phyloP scores from a whole-genome alignment of 1,139 yeast genomes.

The Nematodospora anomalae region DNA sequence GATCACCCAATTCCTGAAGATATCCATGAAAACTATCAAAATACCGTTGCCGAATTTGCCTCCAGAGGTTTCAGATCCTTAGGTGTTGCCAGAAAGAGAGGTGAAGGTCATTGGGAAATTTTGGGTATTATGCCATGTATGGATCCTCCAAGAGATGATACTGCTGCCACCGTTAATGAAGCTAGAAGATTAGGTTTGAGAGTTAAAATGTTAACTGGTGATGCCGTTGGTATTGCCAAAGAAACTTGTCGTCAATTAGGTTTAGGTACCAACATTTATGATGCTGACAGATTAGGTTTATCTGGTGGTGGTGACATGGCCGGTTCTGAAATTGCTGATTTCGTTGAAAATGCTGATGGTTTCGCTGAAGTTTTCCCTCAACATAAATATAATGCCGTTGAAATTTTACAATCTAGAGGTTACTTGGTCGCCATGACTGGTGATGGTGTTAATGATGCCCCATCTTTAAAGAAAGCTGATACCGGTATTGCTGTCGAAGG shows the following conservation, averaged over 20 bases:
- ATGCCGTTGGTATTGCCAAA: slow-evolving; percentile 98
- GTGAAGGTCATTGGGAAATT: slow-evolving; percentile 98
- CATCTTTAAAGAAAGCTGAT: slow-evolving; percentile 94
- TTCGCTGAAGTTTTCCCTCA: slow-evolving; percentile 98
- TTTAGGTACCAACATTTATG: slow-evolving; percentile 94
- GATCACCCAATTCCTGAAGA: slow-evolving; percentile 97
- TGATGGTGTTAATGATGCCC: slow-evolving; percentile 98
- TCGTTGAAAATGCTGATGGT: slow-evolving; percentile 96
- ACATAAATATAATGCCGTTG: slow-evolving; percentile 92
- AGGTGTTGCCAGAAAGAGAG: slow-evolving; percentile 99
- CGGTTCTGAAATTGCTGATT: slow-evolving; percentile 94
- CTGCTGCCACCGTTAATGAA: slow-evolving; percentile 93
- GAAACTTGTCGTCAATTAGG: slow-evolving; percentile 98
- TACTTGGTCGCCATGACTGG: slow-evolving; percentile 98
- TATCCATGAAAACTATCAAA: slow-evolving; percentile 91
- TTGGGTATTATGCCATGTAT: slow-evolving; percentile 98
- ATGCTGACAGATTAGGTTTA: slow-evolving; percentile 94
- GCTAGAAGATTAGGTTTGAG: slow-evolving; percentile 92
- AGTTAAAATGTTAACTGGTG: slow-evolving; percentile 98
- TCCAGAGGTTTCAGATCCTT: slow-evolving; percentile 98
- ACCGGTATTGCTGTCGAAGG: slow-evolving; percentile 98
- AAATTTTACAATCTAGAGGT: slow-evolving; percentile 87
- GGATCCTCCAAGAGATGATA: slow-evolving; percentile 99
- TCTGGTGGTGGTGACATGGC: slow-evolving; percentile 97
- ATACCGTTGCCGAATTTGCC: slow-evolving; percentile 96